Conservation (phyloP, 768 basidiomycete species). For the Asterophora parasitica region DNA sequence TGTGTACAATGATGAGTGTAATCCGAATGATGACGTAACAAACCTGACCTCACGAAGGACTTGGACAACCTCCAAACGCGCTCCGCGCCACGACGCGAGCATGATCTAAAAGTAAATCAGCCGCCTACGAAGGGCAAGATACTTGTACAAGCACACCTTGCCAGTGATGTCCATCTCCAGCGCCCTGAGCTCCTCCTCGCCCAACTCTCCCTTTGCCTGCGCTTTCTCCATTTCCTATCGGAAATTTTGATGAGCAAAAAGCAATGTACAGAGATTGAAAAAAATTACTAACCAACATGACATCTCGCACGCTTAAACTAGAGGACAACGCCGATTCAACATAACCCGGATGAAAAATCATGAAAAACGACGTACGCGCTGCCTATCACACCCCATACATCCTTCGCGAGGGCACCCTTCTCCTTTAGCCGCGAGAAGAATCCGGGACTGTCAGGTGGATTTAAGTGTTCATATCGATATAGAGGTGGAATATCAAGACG, state of each 20-base stretch:
- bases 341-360: constrained; percentile 2
- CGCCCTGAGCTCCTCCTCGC: constrained; percentile 79
- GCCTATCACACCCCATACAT: constrained; percentile 94
- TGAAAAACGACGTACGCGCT: constrained; percentile 67
- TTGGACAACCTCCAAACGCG: constrained; percentile 89
- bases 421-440: constrained; percentile 95
- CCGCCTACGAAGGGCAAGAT: background rate
- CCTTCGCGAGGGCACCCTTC: constrained; percentile 88
- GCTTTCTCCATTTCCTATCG: constrained; percentile 79
- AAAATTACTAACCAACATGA: constrained; percentile 59
- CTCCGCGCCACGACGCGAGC: constrained; percentile 97
- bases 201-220: constrained; percentile 84
- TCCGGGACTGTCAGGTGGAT: constrained; percentile 50
- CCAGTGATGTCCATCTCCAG: constrained; percentile 92
- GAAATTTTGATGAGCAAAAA: background rate
- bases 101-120: constrained; percentile 53
- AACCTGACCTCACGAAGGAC: constrained; percentile 64
- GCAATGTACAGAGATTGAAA: background rate
- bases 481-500: constrained; percentile 24
- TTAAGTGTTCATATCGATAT: background rate
- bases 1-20: background rate
- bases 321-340: constrained; percentile 3
- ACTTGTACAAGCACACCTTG: constrained; percentile 46
- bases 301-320: constrained; percentile 68
- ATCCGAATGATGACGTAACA: background rate